phyloP scores from a whole-genome alignment of 306 rosid genomes.

The Cucumis hystrix region DNA sequence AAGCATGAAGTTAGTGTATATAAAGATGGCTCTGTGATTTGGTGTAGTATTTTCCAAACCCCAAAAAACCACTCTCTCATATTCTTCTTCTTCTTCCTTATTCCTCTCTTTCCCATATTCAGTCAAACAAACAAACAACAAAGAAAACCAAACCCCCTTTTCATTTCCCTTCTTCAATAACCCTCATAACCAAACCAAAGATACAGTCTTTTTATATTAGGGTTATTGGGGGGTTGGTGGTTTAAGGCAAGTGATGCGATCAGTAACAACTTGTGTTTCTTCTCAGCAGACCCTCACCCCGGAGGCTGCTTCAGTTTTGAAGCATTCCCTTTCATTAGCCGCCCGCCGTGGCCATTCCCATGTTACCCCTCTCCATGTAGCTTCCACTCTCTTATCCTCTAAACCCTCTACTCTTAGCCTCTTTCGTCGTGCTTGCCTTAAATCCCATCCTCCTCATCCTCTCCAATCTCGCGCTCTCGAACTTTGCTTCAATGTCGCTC shows the following conservation, averaged over 20 bases:
- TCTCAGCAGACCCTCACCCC: constrained; percentile 12
- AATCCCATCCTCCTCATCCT: constrained; percentile 5
- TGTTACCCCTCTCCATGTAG: constrained; percentile 12
- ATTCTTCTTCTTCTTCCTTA: not conserved
- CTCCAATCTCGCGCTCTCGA: constrained; percentile 14
- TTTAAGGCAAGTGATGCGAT: constrained; percentile 7
- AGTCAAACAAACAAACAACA: too few species aligned
- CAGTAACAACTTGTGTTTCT: constrained; percentile 1
- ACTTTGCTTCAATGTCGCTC: constrained; percentile 14
- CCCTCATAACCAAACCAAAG: too few species aligned
- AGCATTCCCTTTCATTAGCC: constrained; percentile 5
- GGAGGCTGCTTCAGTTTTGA: constrained; percentile 7
- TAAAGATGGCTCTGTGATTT: not conserved
- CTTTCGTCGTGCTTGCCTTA: constrained; percentile 5
- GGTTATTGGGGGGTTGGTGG: not conserved
- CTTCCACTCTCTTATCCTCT: constrained; percentile 6
- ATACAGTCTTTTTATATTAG: too few species aligned
- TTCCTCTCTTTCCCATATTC: too few species aligned
- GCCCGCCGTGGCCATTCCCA: constrained; percentile 8
- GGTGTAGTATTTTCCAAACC: not conserved
- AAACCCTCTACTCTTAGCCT: not conserved
- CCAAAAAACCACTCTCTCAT: not conserved
- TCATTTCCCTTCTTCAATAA: too few species aligned
- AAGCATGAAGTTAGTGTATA: not conserved
- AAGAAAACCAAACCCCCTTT: not conserved